Evolutionary conservation across 2,329 filamentous ascomycete species (phyloP).

Genomic region (Aspergillus luchuensis): DNA sequence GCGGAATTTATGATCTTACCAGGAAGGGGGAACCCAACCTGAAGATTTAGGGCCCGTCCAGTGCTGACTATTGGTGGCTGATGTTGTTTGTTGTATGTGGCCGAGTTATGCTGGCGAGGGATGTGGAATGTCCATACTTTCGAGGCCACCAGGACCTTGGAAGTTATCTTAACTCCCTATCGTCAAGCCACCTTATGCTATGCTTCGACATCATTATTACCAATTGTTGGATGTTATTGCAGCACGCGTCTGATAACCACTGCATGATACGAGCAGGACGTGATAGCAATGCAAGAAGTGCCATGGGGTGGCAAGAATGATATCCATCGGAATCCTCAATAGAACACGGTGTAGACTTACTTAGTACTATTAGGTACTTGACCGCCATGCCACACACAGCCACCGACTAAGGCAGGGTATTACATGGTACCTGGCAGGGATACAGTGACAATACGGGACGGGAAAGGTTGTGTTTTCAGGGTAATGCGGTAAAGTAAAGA

Average conservation of each 20-base stretch:
- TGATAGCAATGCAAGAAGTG: not conserved
- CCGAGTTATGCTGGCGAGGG: conserved; percentile 23
- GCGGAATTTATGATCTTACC: not conserved
- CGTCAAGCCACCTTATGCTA: not conserved
- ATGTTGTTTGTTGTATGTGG: not conserved
- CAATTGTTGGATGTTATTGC: not conserved
- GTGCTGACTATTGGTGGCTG: not conserved
- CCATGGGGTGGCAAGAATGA: not conserved
- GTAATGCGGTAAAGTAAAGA: not conserved
- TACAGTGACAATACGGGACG: conserved; percentile 3
- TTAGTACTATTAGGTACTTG: too few relatives aligned
- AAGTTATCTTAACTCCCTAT: conserved; percentile 1
- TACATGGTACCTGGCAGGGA: too few relatives aligned
- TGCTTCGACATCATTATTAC: not conserved
- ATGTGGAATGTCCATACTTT: conserved; percentile 20
- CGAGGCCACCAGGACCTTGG: not conserved
- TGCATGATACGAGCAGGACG: not conserved
- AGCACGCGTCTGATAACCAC: not conserved
- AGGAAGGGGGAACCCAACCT: not conserved
- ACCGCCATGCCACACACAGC: too few relatives aligned
- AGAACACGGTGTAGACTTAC: not conserved
- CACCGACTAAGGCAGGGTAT: too few relatives aligned
- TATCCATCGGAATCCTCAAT: not conserved
- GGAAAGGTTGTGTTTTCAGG: not conserved
- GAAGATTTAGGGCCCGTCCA: not conserved